These are phyloP conservation scores for Salvia splendens DNA, from an alignment of 257 asterid genomes.

Conservation along the genomic window DNA sequence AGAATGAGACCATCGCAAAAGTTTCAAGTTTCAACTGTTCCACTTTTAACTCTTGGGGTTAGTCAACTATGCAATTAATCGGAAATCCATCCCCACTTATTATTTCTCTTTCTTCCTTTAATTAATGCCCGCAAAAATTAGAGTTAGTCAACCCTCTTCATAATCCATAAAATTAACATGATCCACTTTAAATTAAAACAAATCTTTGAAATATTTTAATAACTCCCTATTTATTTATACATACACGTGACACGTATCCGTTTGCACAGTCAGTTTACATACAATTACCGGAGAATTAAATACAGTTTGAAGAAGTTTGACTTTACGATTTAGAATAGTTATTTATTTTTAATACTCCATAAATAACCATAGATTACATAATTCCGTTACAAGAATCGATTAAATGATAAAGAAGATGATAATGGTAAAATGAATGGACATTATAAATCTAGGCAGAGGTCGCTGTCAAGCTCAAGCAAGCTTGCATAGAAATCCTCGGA, in stretches of 20 bases:
- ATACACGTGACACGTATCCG: no score
- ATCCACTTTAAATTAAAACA: neutral
- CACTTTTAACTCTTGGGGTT: conserved; percentile 17
- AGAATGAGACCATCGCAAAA: conserved; percentile 17
- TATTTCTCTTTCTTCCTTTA: conserved; percentile 27
- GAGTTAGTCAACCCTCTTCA: conserved; percentile 35
- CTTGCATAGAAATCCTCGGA: conserved; percentile 42
- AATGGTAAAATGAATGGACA: conserved; percentile 48
- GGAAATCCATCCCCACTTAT: conserved; percentile 28
- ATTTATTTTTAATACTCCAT: neutral
- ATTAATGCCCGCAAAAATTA: conserved; percentile 21
- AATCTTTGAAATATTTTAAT: neutral
- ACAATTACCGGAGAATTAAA: neutral
- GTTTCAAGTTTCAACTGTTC: conserved; percentile 17
- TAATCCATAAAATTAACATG: neutral
- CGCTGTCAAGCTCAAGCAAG: conserved; percentile 56
- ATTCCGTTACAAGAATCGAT: neutral
- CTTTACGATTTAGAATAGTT: neutral
- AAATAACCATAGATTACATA: neutral
- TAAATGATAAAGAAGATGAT: no score
- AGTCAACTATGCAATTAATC: conserved; percentile 56
- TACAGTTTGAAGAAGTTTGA: neutral
- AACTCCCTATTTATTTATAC: neutral
- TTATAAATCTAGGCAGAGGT: conserved; percentile 33
- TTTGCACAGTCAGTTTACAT: neutral